phyloP scores from a whole-genome alignment of 805 yeast genomes.

The Maudiozyma serrabonitensis region DNA sequence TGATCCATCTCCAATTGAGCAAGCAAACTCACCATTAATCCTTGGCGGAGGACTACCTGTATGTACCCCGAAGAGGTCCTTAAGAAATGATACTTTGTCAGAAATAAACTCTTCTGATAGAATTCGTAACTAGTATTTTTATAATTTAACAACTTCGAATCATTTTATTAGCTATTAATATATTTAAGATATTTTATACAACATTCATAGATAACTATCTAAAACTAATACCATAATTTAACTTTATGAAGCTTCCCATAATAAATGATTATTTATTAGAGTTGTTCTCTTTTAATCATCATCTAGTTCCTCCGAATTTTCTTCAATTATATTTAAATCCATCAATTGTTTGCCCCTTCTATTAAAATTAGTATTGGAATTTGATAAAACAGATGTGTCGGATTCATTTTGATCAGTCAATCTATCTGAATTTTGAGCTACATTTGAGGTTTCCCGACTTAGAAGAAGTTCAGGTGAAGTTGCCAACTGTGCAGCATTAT shows the following conservation, averaged over 20 bases:
- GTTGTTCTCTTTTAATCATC: neutral
- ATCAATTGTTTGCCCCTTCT: neutral
- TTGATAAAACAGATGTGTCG: neutral
- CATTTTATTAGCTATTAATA: neutral
- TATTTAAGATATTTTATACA: no score
- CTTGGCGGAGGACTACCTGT: neutral
- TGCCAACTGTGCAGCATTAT: neutral
- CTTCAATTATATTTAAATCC: slow-evolving; percentile 7
- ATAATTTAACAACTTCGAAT: no score
- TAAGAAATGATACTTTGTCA: neutral
- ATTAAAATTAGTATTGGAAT: neutral
- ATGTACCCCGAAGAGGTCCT: neutral
- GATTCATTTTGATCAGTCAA: neutral
- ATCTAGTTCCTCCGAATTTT: slow-evolving; percentile 5
- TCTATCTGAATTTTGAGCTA: neutral
- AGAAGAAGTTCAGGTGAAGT: neutral
- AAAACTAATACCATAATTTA: neutral
- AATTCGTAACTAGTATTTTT: no score
- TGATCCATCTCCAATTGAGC: neutral
- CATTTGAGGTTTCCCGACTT: neutral
- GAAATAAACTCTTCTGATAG: neutral
- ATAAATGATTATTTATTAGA: neutral
- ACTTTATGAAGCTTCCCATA: neutral
- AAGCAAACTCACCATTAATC: neutral
- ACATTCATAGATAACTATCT: no score